Conservation (phyloP, 192 early-diverging fungal genomes). For the Coemansia reversa region DNA sequence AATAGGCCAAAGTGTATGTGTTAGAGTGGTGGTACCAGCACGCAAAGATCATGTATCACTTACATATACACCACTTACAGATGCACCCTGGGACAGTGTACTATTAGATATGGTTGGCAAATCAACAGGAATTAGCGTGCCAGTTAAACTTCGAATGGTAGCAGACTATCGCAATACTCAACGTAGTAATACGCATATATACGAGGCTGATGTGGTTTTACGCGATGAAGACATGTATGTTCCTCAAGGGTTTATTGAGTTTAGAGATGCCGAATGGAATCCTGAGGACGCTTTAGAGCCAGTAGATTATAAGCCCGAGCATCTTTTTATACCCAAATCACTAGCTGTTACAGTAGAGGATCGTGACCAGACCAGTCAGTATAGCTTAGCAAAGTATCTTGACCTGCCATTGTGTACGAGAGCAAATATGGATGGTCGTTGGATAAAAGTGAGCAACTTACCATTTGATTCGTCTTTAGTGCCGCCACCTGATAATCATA, state of each 20-base stretch:
- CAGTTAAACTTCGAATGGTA: conserved; percentile 13
- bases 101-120: conserved; percentile 29
- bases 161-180: conserved; percentile 15
- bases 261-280: conserved; percentile 53
- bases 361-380: conserved; percentile 3
- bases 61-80: conserved; percentile 23
- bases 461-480: conserved; percentile 10
- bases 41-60: not conserved
- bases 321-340: conserved; percentile 18
- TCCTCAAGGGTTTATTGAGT: conserved; percentile 44
- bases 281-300: conserved; percentile 40
- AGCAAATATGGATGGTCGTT: conserved; percentile 43
- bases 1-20: conserved; percentile 35
- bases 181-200: conserved; percentile 47
- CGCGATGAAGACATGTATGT: conserved; percentile 43
- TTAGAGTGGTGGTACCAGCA: conserved; percentile 50
- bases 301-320: conserved; percentile 33
- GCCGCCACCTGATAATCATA: conserved; percentile 29
- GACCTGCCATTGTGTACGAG: conserved; percentile 50
- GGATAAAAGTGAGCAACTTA: conserved; percentile 27
- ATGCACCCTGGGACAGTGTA: conserved; percentile 42
- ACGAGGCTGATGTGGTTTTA: conserved; percentile 51
- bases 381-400: conserved; percentile 25
- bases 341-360: conserved; percentile 7
- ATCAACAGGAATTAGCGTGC: conserved; percentile 18